Base-by-base conservation (phyloP, 1,139 yeast species). In the Citeromyces hawaiiensis region DNA sequence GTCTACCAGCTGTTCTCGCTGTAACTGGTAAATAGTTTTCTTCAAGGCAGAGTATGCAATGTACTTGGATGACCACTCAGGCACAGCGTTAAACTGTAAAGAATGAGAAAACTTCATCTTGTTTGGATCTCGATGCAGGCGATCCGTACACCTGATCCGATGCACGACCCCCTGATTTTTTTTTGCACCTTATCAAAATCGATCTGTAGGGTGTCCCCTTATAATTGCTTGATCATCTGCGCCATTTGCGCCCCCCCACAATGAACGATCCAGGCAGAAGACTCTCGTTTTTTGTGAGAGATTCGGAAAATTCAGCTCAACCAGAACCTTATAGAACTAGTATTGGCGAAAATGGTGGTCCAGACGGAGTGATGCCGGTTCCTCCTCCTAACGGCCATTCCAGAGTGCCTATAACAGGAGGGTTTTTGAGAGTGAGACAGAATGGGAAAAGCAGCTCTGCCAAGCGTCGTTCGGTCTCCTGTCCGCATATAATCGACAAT, bases 31-130 rank as follows among this genome's bases (percentile, higher is more conserved):
- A 36, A 79, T 72, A 18, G 68, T 62, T 54, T 76, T 76, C 52
- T 81, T 81, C 38, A 81, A 64, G 8, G 70, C 66, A 4, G 80
- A 73, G 55, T 80, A 80, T 53, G 76, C 77, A 45, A 81, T 64
- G 52, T 81, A 81, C 45, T 68, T 59, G 42, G 80, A 75, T 40
- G 78, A 68, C 88, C 91, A 81, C 52, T 81, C 91, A 4, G 91
- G 88, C 30, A 81, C 88, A 17, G 85, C 83, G 55, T 81, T 81
- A 59, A 81, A 78, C 57, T 79, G 83, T 42, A 81, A 64, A 32
- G 86, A 76, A 48, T 78, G 83, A 39, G 81, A 70, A 55, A 81
- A 81, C 65, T 81, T 81, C 91, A 81, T 81, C n/a, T n/a, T n/a
- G n/a, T n/a, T n/a, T 16, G 31, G 38, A 6, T 4, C 8, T 11